Percentiles rank a stretch among this genome's conserved stretches.
phyloP scores from a whole-genome alignment of 495 filamentous ascomycete species.

The Neurospora sublineolata region DNA sequence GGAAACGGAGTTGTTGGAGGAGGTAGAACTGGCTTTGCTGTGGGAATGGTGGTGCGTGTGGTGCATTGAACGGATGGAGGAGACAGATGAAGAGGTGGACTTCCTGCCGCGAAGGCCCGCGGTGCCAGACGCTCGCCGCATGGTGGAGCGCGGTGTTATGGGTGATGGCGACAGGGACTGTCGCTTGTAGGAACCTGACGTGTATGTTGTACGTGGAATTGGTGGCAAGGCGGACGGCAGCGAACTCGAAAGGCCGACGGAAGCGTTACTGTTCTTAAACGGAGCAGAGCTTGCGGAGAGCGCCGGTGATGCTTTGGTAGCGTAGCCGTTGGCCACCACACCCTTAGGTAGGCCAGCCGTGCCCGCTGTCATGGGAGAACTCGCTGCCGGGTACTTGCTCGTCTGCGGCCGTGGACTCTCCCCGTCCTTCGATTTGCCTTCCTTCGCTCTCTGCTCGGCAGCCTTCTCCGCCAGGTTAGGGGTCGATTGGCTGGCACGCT shows the following conservation, averaged over 20 bases:
- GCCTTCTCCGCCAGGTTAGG: constrained; percentile 38
- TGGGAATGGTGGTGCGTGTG: constrained; percentile 78
- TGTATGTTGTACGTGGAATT: constrained; percentile 33
- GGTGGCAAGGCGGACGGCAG: constrained; percentile 26
- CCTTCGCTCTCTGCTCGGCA: constrained; percentile 20
- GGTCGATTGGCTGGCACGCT: constrained; percentile 42
- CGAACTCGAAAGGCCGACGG: constrained; percentile 21
- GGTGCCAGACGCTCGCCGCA: constrained; percentile 56
- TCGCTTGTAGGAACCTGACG: constrained; percentile 51
- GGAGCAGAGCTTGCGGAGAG: neutral
- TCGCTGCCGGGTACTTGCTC: constrained; percentile 35
- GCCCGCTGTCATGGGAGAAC: constrained; percentile 5
- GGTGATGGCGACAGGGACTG: constrained; percentile 84
- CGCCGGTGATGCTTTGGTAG: constrained; percentile 3
- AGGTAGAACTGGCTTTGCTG: constrained; percentile 89
- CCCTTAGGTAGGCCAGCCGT: constrained; percentile 25
- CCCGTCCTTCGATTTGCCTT: constrained; percentile 35
- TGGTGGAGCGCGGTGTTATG: constrained; percentile 74
- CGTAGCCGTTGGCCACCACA: constrained; percentile 26
- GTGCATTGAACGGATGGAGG: constrained; percentile 83
- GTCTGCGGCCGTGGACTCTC: constrained; percentile 40
- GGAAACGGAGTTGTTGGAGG: constrained; percentile 63
- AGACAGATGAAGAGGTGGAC: constrained; percentile 91
- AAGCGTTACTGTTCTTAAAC: constrained; percentile 6
- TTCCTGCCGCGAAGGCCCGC: constrained; percentile 72